Conservation (phyloP, 176 grass and related monocot species). For the Hsuehochloa calcarea region DNA sequence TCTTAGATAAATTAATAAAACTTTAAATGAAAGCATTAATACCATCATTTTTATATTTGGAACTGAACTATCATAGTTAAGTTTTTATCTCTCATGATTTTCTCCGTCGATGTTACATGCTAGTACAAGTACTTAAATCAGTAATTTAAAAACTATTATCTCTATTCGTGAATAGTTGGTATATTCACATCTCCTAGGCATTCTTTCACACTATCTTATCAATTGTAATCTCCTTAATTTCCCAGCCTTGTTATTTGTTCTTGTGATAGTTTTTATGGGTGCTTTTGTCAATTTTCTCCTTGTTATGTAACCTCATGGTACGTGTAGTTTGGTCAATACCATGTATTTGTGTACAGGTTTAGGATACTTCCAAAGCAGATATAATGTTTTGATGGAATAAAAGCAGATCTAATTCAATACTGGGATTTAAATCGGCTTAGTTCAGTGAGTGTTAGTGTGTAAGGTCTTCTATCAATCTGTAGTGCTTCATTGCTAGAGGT, state of each 20-base stretch:
- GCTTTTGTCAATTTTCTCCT: background rate
- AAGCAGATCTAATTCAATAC: background rate
- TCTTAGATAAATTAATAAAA: background rate
- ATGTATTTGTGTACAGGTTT: background rate
- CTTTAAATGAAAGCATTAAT: background rate
- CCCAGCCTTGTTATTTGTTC: background rate
- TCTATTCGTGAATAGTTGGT: background rate
- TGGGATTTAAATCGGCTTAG: slow-evolving; percentile 19
- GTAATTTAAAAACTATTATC: background rate
- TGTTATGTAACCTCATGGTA: background rate
- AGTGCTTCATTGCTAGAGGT: slow-evolving; percentile 5
- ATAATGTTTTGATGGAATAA: background rate
- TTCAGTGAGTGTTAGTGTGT: background rate
- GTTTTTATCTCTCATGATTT: slow-evolving; percentile 13
- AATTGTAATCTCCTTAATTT: slow-evolving; percentile 11
- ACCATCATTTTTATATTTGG: slow-evolving; percentile 4
- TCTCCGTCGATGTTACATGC: background rate
- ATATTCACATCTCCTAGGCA: background rate
- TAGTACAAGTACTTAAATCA: background rate
- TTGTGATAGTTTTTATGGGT: background rate
- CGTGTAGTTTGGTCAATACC: background rate
- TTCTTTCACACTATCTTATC: slow-evolving; percentile 4
- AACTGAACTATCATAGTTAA: background rate
- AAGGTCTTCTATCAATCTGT: background rate
- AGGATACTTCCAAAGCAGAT: background rate